Conservation (phyloP, 1,284 basidiomycete genomes). For the Pascua sp. region DNA sequence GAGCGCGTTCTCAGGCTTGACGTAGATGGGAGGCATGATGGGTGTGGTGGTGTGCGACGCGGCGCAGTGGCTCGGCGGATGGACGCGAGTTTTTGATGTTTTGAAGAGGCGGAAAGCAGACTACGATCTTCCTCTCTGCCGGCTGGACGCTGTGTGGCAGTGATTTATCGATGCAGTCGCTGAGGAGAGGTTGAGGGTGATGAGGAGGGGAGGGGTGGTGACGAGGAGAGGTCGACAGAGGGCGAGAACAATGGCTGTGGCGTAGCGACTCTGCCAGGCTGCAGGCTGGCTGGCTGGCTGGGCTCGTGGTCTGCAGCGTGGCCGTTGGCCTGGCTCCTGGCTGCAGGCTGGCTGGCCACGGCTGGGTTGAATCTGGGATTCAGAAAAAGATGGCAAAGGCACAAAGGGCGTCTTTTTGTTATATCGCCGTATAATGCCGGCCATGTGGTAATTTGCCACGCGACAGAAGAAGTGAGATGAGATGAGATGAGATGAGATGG, state of each 20-base stretch:
- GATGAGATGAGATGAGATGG: no score
- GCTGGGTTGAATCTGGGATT: no score
- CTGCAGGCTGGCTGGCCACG: no score
- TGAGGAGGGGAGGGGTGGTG: conserved; percentile 6
- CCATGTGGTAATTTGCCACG: no score
- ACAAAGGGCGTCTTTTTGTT: no score
- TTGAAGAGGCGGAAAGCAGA: conserved; percentile 16
- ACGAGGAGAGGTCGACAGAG: conserved; percentile 5
- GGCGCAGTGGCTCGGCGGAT: no score
- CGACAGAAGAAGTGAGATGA: no score
- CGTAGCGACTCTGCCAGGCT: no score
- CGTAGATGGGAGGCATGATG: conserved; percentile 48
- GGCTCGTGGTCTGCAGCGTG: no score
- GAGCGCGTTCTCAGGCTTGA: conserved; percentile 52
- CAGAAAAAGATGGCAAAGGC: no score
- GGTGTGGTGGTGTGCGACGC: background rate
- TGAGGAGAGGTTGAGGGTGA: conserved; percentile 7
- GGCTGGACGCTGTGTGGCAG: conserved; percentile 16
- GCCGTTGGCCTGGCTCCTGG: no score
- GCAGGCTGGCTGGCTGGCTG: background rate
- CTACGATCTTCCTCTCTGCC: conserved; percentile 35
- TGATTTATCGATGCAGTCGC: conserved; percentile 40
- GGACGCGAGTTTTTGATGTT: conserved; percentile 2
- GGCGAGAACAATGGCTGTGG: conserved; percentile 3
- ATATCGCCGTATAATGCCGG: no score